Evolutionary conservation across 495 filamentous ascomycete species (phyloP).

Genomic region (Aspergillus cristatus): DNA sequence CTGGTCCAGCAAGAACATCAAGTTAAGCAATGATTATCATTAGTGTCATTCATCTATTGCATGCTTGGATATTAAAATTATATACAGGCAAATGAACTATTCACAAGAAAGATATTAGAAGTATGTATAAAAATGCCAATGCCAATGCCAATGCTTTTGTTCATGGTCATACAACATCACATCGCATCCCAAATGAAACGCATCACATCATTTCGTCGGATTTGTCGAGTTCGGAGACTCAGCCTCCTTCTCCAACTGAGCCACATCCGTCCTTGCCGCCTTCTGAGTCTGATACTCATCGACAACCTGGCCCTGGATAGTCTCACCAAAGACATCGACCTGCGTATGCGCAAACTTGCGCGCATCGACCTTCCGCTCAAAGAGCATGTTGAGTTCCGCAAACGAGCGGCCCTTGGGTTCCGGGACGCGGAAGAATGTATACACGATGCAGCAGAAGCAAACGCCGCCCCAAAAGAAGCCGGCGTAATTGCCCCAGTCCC

Average conservation of each 20-base stretch:
- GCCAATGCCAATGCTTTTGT: no score
- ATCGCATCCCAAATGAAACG: neutral
- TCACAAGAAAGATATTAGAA: no score
- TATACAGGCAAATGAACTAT: no score
- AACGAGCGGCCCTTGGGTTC: conserved; percentile 63
- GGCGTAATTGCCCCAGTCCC: conserved; percentile 69
- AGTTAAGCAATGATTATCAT: neutral
- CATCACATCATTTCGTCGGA: conserved; percentile 10
- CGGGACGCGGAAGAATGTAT: conserved; percentile 66
- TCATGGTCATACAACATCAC: conserved; percentile 6
- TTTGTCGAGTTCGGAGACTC: no score
- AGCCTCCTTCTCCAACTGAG: conserved; percentile 22
- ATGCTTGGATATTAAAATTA: no score
- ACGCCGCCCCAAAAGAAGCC: conserved; percentile 77
- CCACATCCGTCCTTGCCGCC: conserved; percentile 16
- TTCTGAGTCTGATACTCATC: conserved; percentile 34
- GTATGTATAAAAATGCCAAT: no score
- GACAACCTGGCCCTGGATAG: conserved; percentile 37
- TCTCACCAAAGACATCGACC: conserved; percentile 59
- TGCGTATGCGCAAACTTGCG: conserved; percentile 57
- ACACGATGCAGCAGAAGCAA: conserved; percentile 64
- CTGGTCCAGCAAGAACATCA: no score
- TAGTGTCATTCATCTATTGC: conserved; percentile 8
- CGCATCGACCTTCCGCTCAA: conserved; percentile 54
- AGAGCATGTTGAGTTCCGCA: conserved; percentile 66